A percentile compares a stretch with the other conserved stretches of the same genome.
Conservation (phyloP, 148 eudicot genomes). For the Salicornia ramosissima region DNA sequence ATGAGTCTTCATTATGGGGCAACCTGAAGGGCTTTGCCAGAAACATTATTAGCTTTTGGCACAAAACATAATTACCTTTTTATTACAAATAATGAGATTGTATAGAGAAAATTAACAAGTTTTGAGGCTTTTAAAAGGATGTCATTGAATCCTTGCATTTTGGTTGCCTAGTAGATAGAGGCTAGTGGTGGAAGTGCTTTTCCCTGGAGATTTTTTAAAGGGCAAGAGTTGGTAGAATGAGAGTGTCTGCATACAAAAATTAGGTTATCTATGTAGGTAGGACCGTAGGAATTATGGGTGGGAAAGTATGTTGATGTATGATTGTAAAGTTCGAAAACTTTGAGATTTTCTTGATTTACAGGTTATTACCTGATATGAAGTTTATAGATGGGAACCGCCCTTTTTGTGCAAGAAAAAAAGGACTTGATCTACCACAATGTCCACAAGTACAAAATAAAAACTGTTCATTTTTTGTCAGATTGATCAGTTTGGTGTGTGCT, state of each 20-base stretch:
- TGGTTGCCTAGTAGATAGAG: background rate
- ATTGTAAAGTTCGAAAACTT: background rate
- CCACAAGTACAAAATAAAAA: too few relatives aligned
- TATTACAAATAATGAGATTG: background rate
- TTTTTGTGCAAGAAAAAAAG: background rate
- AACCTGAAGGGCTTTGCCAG: conserved; percentile 12
- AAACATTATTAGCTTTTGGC: conserved; percentile 7
- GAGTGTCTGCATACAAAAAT: background rate
- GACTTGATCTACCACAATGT: too few relatives aligned
- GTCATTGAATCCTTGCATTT: background rate
- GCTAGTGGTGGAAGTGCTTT: background rate
- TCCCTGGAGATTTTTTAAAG: background rate
- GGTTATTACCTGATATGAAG: background rate
- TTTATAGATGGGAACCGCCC: background rate
- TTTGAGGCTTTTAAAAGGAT: background rate
- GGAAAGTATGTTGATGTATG: background rate
- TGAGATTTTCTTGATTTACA: background rate
- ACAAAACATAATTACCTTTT: background rate
- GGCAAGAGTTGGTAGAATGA: background rate
- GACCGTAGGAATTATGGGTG: background rate
- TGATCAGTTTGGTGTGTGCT: too few relatives aligned
- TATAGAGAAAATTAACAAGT: background rate
- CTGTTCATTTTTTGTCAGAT: too few relatives aligned
- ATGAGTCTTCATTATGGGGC: conserved; percentile 11
- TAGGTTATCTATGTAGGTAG: background rate